Conservation (phyloP, 108 stramenopile genomes). For the Nitzschia sp. region DNA sequence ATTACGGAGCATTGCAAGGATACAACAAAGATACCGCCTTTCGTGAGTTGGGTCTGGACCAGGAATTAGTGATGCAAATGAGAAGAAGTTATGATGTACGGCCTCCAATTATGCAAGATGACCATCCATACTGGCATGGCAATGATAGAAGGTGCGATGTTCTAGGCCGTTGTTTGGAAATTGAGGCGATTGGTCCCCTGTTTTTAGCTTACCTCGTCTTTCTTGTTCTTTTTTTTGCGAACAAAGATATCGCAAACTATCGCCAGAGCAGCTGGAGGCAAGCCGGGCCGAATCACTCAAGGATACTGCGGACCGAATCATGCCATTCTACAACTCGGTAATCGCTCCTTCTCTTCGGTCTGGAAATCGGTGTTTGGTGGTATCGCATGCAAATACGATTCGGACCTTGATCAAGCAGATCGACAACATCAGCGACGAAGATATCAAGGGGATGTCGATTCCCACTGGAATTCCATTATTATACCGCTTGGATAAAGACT, state of each 20-base stretch:
- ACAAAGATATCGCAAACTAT: conserved; percentile 49
- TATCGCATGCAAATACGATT: conserved; percentile 87
- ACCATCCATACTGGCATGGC: conserved; percentile 89
- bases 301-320: conserved; percentile 74
- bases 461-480: conserved; percentile 84
- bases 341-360: conserved; percentile 63
- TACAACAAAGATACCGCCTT: conserved; percentile 84
- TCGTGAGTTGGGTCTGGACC: conserved; percentile 67
- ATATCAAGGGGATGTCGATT: conserved; percentile 85
- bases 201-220: conserved; percentile 69
- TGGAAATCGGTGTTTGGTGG: conserved; percentile 78
- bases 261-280: conserved; percentile 58
- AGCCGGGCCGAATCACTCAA: conserved; percentile 72
- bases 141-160: conserved; percentile 56
- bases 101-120: conserved; percentile 78
- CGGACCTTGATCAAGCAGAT: conserved; percentile 84
- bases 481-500: conserved; percentile 80
- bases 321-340: conserved; percentile 82
- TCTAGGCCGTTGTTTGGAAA: too few relatives aligned
- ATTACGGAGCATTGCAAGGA: conserved; percentile 86
- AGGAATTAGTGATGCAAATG: conserved; percentile 87
- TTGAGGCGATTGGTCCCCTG: too few relatives aligned
- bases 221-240: conserved; percentile 40
- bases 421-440: conserved; percentile 82
- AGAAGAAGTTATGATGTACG: conserved; percentile 65